Evolutionary conservation across 257 asterid genomes (phyloP), one percentile per base, ranked within the genome.

Genomic region (Nicotiana otophora): DNA sequence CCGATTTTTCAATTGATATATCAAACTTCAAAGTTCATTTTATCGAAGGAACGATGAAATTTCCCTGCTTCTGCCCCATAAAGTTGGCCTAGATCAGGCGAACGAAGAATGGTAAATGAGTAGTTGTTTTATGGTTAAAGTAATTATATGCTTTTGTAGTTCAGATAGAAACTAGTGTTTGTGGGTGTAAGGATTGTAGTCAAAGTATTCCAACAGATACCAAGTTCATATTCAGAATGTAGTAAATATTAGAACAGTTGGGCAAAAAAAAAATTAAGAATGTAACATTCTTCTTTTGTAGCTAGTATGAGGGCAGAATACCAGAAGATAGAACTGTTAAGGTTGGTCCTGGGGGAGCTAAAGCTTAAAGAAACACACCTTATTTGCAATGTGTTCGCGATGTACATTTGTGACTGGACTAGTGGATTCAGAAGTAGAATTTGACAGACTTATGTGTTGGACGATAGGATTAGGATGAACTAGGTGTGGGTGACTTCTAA

Each of bases 301-400:
- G 62, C 28, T 39, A 23, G 63, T 26, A n/a, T 4, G 42, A 75
- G 23, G 80, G 26, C 46, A 75, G 80, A 48, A 51, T 26, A 51
- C 80, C 46, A 23, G 63, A 26, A 75, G 46, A 75, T 20, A 51
- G 80, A 74, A 74, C 36, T 72, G 61, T 74, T 74, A 74, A 46
- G 39, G 28, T 48, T 75, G 46, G 46, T 26, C 61, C 15, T 53
- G 5, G 39, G 14, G 61, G 42, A 74, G 7, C 78, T 39, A 19
- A 51, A 48, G 61, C 62, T 46, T 46, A 23, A 14, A 48, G 78
- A 48, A 23, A 74, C 61, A 74, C 14, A 3, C 42, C 39, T 74
- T 74, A 7, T 74, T 48, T 74, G 8, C 61, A 48, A 72, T 48
- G 78, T 72, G 7, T 72, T 72, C 0, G 10, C 20, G 20, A 72